Evolutionary conservation across 2,329 filamentous ascomycete species (phyloP).

Genomic region (Mycosphaerella sp.): DNA sequence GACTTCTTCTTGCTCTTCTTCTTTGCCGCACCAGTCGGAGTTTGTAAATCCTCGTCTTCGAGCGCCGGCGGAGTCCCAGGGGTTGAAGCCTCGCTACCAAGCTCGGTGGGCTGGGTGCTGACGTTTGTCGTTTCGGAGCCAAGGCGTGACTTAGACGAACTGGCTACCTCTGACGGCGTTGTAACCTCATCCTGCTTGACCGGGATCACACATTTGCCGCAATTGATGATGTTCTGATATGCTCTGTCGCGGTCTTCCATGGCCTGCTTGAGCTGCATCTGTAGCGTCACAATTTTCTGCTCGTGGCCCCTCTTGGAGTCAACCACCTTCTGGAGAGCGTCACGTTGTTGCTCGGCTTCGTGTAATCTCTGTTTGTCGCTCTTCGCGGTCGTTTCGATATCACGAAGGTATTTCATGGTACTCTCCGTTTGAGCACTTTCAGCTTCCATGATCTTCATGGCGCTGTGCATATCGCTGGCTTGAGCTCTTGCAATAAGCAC

Average conservation of each 20-base stretch:
- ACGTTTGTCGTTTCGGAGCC: slow-evolving; percentile 24
- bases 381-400: slow-evolving; percentile 24
- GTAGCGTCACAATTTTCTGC: slow-evolving; percentile 25
- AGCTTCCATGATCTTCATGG: slow-evolving; percentile 28
- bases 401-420: slow-evolving; percentile 20
- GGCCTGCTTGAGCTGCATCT: slow-evolving; percentile 28
- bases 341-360: slow-evolving; percentile 26
- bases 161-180: slow-evolving; percentile 17
- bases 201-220: slow-evolving; percentile 28
- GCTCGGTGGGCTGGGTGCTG: slow-evolving; percentile 25
- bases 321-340: slow-evolving; percentile 22
- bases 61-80: slow-evolving; percentile 19
- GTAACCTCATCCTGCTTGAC: slow-evolving; percentile 11
- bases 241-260: slow-evolving; percentile 31
- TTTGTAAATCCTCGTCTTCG: slow-evolving; percentile 17
- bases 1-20: slow-evolving; percentile 30
- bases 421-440: slow-evolving; percentile 21
- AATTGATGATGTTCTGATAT: slow-evolving; percentile 33
- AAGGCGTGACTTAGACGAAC: slow-evolving; percentile 17
- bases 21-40: slow-evolving; percentile 23
- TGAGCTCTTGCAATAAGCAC: slow-evolving; percentile 43
- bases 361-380: slow-evolving; percentile 3
- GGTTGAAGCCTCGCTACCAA: slow-evolving; percentile 21
- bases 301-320: slow-evolving; percentile 28
- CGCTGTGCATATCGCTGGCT: slow-evolving; percentile 34